phyloP scores from a whole-genome alignment of 1,284 basidiomycete species.

The Meira miltonrushii region DNA sequence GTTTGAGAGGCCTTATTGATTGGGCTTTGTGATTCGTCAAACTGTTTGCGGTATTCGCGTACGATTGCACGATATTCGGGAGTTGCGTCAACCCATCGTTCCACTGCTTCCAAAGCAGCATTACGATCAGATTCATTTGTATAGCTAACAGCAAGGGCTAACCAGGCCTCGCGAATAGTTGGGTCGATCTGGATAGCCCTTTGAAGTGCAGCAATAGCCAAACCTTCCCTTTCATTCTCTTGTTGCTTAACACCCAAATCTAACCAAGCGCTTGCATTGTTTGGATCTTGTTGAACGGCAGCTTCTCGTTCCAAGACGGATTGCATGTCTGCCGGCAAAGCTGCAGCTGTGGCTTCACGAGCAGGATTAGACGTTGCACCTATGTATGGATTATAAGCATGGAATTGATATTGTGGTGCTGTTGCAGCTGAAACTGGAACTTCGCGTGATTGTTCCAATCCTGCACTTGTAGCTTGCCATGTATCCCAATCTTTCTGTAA shows the following conservation, averaged over 20 bases:
- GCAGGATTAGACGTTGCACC: neutral
- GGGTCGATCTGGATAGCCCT: constrained; percentile 75
- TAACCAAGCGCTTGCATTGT: constrained; percentile 74
- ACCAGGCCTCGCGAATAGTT: constrained; percentile 64
- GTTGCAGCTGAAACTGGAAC: constrained; percentile 6
- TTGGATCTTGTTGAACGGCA: constrained; percentile 72
- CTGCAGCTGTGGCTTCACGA: neutral
- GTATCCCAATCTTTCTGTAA: constrained; percentile 78
- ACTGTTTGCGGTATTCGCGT: constrained; percentile 39
- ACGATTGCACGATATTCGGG: constrained; percentile 57
- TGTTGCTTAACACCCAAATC: constrained; percentile 94
- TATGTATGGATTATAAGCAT: constrained; percentile 45
- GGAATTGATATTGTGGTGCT: constrained; percentile 42
- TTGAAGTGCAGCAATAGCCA: constrained; percentile 79
- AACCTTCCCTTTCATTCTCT: constrained; percentile 90
- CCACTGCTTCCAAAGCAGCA: constrained; percentile 69
- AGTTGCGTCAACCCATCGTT: constrained; percentile 65
- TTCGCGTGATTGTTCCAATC: constrained; percentile 18
- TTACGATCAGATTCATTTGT: constrained; percentile 81
- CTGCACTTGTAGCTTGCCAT: constrained; percentile 30
- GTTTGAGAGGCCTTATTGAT: neutral
- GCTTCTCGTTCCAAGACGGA: constrained; percentile 75
- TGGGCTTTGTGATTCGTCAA: constrained; percentile 51
- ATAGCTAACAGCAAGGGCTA: constrained; percentile 83
- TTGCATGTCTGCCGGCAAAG: constrained; percentile 30